Evolutionary conservation across 345 rosid species (phyloP).

Genomic region (Adansonia digitata): DNA sequence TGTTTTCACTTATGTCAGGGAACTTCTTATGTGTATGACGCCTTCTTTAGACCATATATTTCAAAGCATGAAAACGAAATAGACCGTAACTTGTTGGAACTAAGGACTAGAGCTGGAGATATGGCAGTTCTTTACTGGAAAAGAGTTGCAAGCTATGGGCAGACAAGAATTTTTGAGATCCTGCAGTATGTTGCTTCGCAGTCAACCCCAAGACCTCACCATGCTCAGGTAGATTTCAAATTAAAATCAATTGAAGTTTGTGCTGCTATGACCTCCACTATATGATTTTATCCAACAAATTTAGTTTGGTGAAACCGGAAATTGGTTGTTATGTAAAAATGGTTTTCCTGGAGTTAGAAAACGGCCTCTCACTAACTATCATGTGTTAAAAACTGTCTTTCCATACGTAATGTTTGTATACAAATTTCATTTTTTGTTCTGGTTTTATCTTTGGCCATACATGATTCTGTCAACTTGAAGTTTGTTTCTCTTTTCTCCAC

Average conservation of each 20-base stretch:
- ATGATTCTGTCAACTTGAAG: neutral
- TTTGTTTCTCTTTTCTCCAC: neutral
- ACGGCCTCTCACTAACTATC: neutral
- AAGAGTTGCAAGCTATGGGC: slow-evolving; percentile 54
- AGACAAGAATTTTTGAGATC: slow-evolving; percentile 44
- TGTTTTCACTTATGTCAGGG: slow-evolving; percentile 36
- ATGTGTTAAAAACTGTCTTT: neutral
- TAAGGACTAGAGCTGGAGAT: slow-evolving; percentile 48
- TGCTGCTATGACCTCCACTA: slow-evolving; percentile 2
- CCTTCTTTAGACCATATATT: slow-evolving; percentile 44
- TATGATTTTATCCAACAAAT: neutral
- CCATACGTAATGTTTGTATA: neutral
- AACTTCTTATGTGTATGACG: slow-evolving; percentile 48
- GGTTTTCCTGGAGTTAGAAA: neutral
- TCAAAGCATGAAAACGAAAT: slow-evolving; percentile 62
- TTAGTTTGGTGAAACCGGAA: neutral
- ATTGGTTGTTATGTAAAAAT: neutral
- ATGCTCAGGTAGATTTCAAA: slow-evolving; percentile 38
- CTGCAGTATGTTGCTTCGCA: slow-evolving; percentile 51
- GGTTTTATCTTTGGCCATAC: neutral
- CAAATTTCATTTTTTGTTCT: neutral
- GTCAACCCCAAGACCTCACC: slow-evolving; percentile 31
- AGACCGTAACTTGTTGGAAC: slow-evolving; percentile 51
- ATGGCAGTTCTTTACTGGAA: slow-evolving; percentile 46
- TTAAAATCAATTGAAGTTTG: neutral